These are phyloP conservation scores for Fusarium sp. DNA, from an alignment of 2,329 filamentous ascomycete genomes.

Conservation along the genomic window DNA sequence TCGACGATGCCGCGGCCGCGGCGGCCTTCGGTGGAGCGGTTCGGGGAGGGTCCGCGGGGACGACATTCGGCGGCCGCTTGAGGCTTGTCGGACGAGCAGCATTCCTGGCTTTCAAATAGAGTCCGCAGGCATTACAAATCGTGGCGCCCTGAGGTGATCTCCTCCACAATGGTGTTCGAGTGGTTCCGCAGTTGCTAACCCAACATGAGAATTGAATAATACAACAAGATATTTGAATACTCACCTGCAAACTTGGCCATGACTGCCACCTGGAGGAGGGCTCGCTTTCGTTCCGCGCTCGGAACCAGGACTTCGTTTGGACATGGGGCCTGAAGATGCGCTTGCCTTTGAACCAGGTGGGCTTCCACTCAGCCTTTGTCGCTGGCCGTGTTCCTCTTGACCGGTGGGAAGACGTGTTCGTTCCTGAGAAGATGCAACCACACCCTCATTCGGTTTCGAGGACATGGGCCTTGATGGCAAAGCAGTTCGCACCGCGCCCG, in stretches of 20 bases:
- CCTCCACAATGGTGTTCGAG: conserved; percentile 92
- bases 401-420: conserved; percentile 38
- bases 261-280: conserved; percentile 38
- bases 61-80: conserved; percentile 75
- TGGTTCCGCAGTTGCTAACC: conserved; percentile 90
- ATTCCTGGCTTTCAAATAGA: conserved; percentile 95
- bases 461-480: conserved; percentile 52
- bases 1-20: too few species aligned
- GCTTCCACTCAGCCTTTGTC: conserved; percentile 36
- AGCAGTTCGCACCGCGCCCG: conserved; percentile 48
- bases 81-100: conserved; percentile 89
- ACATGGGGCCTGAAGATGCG: conserved; percentile 36
- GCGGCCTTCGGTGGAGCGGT: conserved; percentile 53
- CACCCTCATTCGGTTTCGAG: conserved; percentile 43
- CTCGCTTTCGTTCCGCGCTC: conserved; percentile 36
- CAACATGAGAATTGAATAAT: conserved; percentile 4
- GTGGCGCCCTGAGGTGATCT: conserved; percentile 92
- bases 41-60: conserved; percentile 55
- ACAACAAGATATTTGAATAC: conserved; percentile 34
- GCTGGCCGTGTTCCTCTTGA: conserved; percentile 33
- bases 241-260: conserved; percentile 76
- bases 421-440: conserved; percentile 27
- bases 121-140: conserved; percentile 96
- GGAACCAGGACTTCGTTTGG: conserved; percentile 45
- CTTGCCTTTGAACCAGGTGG: conserved; percentile 44